These are phyloP conservation scores for Yamadazyma dushanensis DNA, from an alignment of 1,139 yeast genomes.

Conservation along the genomic window DNA sequence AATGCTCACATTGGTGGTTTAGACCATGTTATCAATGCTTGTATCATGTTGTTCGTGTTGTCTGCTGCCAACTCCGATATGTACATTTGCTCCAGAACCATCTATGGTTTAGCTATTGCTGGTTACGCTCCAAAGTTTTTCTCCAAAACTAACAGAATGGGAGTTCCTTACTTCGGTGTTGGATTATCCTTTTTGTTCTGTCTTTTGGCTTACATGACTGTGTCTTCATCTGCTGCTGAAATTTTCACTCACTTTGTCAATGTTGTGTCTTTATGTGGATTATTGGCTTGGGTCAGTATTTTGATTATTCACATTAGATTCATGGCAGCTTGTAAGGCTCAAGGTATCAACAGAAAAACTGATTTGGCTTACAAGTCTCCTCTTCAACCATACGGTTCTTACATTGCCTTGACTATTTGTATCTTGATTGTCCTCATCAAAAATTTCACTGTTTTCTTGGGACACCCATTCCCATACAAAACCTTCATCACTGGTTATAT, in stretches of 20 bases:
- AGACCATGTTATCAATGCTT: conserved; percentile 47
- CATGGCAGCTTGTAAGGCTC: conserved; percentile 64
- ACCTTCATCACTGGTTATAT: conserved; percentile 76
- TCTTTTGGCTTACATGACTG: conserved; percentile 64
- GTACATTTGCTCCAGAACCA: conserved; percentile 48
- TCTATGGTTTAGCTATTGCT: conserved; percentile 45
- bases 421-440: conserved; percentile 61
- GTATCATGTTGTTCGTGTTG: conserved; percentile 45
- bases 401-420: conserved; percentile 56
- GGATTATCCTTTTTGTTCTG: conserved; percentile 46
- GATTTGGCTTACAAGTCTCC: conserved; percentile 63
- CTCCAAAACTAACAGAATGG: conserved; percentile 36
- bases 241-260: conserved; percentile 69
- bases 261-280: conserved; percentile 71
- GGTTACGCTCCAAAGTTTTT: conserved; percentile 57
- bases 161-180: conserved; percentile 41
- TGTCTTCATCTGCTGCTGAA: conserved; percentile 48
- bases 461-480: conserved; percentile 50
- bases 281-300: conserved; percentile 69
- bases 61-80: conserved; percentile 51
- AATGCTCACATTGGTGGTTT: conserved; percentile 44
- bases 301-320: conserved; percentile 63
- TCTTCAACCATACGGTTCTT: conserved; percentile 65
- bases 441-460: conserved; percentile 72
- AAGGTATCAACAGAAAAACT: conserved; percentile 42